These are phyloP conservation scores for Cytospora paraplurivora DNA, from an alignment of 2,329 filamentous ascomycete genomes.

Conservation along the genomic window DNA sequence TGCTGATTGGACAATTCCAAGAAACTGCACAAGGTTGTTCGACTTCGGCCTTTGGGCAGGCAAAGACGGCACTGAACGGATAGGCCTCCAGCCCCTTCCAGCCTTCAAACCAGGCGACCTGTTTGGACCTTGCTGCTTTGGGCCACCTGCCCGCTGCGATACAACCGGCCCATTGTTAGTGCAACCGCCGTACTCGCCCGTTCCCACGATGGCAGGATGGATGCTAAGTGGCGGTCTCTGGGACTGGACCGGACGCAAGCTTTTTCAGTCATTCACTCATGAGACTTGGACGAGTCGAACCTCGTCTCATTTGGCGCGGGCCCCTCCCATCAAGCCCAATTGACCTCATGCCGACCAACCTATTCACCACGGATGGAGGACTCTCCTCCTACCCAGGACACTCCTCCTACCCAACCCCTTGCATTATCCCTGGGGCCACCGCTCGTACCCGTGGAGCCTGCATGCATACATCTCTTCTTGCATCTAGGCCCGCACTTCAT, in stretches of 20 bases:
- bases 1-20: slow-evolving; percentile 21
- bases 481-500: slow-evolving; percentile 33
- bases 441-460: slow-evolving; percentile 32
- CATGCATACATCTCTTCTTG: slow-evolving; percentile 24
- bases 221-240: slow-evolving; percentile 19
- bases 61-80: slow-evolving; percentile 1
- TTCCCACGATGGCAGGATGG: neutral
- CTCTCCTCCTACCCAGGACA: slow-evolving; percentile 4
- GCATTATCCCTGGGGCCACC: slow-evolving; percentile 29
- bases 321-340: neutral
- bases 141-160: slow-evolving; percentile 17
- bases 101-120: slow-evolving; percentile 5
- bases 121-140: slow-evolving; percentile 6
- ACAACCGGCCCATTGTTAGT: neutral
- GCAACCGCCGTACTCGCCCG: slow-evolving; percentile 15
- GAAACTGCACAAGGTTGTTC: slow-evolving; percentile 12
- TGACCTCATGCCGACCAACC: slow-evolving; percentile 21
- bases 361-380: slow-evolving; percentile 13
- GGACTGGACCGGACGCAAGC: slow-evolving; percentile 1
- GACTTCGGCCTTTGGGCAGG: slow-evolving; percentile 13
- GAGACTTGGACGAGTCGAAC: slow-evolving; percentile 23
- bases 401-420: slow-evolving; percentile 4
- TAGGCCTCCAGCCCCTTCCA: slow-evolving; percentile 21
- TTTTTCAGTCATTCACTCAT: slow-evolving; percentile 16
- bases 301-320: slow-evolving; percentile 27